phyloP scores from a whole-genome alignment of 2,329 filamentous ascomycete species.

The Plenodomus biglobosus region DNA sequence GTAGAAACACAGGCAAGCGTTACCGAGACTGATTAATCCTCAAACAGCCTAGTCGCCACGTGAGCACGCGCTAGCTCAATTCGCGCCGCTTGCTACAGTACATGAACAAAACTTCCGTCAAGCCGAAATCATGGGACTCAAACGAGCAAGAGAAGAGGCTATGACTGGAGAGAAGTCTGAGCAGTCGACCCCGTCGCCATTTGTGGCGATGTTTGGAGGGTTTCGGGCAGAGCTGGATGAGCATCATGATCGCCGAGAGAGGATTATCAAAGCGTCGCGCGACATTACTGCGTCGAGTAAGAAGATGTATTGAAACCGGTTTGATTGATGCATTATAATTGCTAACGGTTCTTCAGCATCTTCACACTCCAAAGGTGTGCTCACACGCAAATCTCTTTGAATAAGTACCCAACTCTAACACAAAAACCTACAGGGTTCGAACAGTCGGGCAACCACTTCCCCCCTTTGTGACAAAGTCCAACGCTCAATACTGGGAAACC shows the following conservation, averaged over 20 bases:
- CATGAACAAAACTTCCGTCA: neutral
- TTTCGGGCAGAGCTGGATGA: conserved; percentile 90
- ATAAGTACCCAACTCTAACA: conserved; percentile 7
- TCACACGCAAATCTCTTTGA: neutral
- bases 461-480: conserved; percentile 67
- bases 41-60: conserved; percentile 21
- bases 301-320: conserved; percentile 71
- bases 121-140: conserved; percentile 23
- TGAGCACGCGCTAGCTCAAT: conserved; percentile 13
- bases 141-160: conserved; percentile 40
- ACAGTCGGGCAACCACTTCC: conserved; percentile 63
- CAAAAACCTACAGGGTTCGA: conserved; percentile 61
- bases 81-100: neutral
- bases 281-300: conserved; percentile 95
- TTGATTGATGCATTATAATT: neutral
- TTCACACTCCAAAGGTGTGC: conserved; percentile 76
- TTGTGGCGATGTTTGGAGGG: conserved; percentile 73
- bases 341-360: conserved; percentile 58
- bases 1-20: neutral
- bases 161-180: conserved; percentile 39
- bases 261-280: conserved; percentile 84
- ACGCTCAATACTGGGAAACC: conserved; percentile 66
- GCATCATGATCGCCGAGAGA: conserved; percentile 89
- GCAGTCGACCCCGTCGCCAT: conserved; percentile 44
- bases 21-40: conserved; percentile 20